Evolutionary conservation across 108 stramenopile species (phyloP).

Genomic region (Nannochloropsis oceanica): DNA sequence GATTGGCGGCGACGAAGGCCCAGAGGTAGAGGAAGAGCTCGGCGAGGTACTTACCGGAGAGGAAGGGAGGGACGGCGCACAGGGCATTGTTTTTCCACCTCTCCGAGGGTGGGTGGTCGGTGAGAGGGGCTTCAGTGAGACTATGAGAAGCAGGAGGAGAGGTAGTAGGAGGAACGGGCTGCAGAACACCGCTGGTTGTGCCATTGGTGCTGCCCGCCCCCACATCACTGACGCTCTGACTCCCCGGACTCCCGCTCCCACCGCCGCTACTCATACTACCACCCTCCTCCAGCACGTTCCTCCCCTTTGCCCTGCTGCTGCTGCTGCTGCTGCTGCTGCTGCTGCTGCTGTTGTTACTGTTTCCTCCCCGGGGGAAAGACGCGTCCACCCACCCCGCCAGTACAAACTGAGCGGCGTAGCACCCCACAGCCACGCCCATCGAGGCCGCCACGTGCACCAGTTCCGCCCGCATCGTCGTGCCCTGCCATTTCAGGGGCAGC

Average conservation of each 20-base stretch:
- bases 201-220: neutral
- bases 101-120: neutral
- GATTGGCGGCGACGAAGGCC: neutral
- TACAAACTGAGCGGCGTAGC: neutral
- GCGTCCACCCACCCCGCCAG: neutral
- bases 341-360: neutral
- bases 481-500: neutral
- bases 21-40: neutral
- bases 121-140: neutral
- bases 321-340: neutral
- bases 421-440: neutral
- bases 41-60: neutral
- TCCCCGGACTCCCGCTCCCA: neutral
- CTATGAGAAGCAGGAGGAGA: no score
- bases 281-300: neutral
- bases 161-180: no score
- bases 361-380: neutral
- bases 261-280: neutral
- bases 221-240: neutral
- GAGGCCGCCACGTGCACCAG: neutral
- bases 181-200: neutral
- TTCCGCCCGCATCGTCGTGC: neutral
- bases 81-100: no score
- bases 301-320: neutral
- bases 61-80: neutral